These are phyloP conservation scores for Termitomyces sp. DNA, from an alignment of 768 basidiomycete species.

Conservation along the genomic window DNA sequence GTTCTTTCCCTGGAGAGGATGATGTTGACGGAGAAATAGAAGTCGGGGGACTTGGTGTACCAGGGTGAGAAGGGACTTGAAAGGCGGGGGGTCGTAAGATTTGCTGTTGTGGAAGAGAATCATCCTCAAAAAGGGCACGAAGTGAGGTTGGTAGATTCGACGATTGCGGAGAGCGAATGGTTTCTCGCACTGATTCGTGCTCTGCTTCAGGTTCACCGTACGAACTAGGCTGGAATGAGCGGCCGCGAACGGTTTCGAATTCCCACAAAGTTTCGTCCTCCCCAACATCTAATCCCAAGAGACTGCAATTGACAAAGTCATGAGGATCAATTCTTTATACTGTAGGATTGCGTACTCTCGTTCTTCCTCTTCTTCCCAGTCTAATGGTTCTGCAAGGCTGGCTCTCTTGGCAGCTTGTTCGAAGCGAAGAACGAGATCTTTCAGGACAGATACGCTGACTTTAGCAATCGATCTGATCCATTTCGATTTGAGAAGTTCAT, in stretches of 20 bases:
- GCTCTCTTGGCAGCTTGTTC: slow-evolving; percentile 71
- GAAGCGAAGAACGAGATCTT: slow-evolving; percentile 77
- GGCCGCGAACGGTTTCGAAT: slow-evolving; percentile 65
- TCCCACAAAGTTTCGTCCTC: slow-evolving; percentile 56
- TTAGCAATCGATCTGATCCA: slow-evolving; percentile 84
- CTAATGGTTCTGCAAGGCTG: slow-evolving; percentile 67
- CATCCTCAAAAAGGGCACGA: slow-evolving; percentile 72
- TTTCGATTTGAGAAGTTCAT: slow-evolving; percentile 80
- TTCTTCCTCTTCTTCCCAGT: slow-evolving; percentile 69
- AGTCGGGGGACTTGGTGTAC: slow-evolving; percentile 19
- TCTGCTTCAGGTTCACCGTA: slow-evolving; percentile 17
- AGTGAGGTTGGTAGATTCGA: slow-evolving; percentile 70
- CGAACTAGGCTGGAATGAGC: slow-evolving; percentile 11
- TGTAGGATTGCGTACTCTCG: slow-evolving; percentile 33
- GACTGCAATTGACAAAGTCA: slow-evolving; percentile 5
- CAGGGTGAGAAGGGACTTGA: slow-evolving; percentile 18
- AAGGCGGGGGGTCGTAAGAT: slow-evolving; percentile 36
- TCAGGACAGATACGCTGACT: slow-evolving; percentile 58
- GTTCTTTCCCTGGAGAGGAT: slow-evolving; percentile 30
- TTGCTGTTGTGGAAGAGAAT: slow-evolving; percentile 28
- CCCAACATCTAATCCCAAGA: slow-evolving; percentile 17
- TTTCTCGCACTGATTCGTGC: slow-evolving; percentile 28
- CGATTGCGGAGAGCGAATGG: slow-evolving; percentile 39
- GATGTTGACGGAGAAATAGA: slow-evolving; percentile 19
- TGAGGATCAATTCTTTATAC: neutral